phyloP scores from a whole-genome alignment of 2,329 filamentous ascomycete species.

The Colletotrichum lentis region DNA sequence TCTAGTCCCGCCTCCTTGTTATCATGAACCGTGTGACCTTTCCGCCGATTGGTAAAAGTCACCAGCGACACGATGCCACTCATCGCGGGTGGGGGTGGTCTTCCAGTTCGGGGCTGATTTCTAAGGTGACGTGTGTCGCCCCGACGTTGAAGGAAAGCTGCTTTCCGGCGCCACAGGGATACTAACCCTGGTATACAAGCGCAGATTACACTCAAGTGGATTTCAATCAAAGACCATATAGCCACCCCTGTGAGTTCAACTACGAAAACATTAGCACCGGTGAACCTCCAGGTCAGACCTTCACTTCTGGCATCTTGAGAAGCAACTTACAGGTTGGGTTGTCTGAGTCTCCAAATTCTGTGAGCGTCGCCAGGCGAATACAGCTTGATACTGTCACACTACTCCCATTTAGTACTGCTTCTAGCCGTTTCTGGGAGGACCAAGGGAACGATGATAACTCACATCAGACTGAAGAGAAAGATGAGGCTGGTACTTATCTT shows the following conservation, averaged over 20 bases:
- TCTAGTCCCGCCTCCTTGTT: too few species aligned
- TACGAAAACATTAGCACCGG: background rate
- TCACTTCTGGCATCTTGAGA: background rate
- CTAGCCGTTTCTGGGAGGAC: rapidly evolving
- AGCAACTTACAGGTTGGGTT: slow-evolving; percentile 1
- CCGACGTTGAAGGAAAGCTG: background rate
- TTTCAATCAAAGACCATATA: background rate
- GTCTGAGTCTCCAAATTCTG: background rate
- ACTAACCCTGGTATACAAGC: background rate
- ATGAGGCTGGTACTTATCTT: background rate
- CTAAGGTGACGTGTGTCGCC: background rate
- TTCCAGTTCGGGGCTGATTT: background rate
- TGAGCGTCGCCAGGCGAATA: background rate
- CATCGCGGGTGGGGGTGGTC: background rate
- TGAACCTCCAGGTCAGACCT: background rate
- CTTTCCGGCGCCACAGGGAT: background rate
- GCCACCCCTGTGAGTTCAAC: background rate
- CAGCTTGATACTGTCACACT: slow-evolving; percentile 2
- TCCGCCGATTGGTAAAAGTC: background rate
- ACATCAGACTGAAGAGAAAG: background rate
- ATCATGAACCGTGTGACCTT: too few species aligned
- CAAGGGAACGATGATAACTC: background rate
- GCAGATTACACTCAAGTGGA: background rate
- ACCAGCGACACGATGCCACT: background rate
- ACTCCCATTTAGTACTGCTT: too few species aligned